Percentiles rank a stretch among this genome's conserved stretches.
Conservation (phyloP, 2,329 filamentous ascomycete species). For the Helminthosporium solani region DNA sequence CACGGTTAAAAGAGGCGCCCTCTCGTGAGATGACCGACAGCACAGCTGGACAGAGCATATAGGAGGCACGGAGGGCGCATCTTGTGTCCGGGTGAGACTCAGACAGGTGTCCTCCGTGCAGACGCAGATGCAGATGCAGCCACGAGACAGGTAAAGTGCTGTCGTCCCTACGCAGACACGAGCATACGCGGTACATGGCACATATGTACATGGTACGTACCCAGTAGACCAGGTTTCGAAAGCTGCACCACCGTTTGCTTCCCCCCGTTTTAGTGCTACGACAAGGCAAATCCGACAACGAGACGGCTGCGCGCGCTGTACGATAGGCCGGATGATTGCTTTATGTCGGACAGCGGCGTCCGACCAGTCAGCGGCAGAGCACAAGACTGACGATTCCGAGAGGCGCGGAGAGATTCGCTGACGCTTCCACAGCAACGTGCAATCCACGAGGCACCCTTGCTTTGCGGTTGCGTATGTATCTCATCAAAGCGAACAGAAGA, state of each 20-base stretch:
- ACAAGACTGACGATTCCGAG: conserved; percentile 6
- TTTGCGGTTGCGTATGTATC: background rate
- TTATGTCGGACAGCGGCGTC: conserved; percentile 8
- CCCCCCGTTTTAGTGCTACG: conserved; percentile 36
- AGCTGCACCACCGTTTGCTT: conserved; percentile 36
- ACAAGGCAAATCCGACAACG: conserved; percentile 2
- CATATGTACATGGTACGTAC: too few relatives aligned
- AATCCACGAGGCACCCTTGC: conserved; percentile 1
- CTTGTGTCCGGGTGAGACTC: conserved; percentile 18
- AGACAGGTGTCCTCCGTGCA: conserved; percentile 22
- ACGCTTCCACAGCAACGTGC: conserved; percentile 1
- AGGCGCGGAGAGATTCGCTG: conserved; percentile 1
- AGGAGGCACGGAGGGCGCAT: conserved; percentile 5
- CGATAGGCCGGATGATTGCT: conserved; percentile 11
- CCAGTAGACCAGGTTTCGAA: background rate
- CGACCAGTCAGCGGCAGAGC: conserved; percentile 28
- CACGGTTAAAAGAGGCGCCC: conserved; percentile 1
- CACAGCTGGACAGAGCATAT: conserved; percentile 9
- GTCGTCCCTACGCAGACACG: conserved; percentile 11
- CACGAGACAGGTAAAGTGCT: conserved; percentile 15
- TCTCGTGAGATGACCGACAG: too few relatives aligned
- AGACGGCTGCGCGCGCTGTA: background rate
- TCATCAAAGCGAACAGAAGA: background rate
- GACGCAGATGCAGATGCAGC: too few relatives aligned
- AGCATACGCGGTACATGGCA: too few relatives aligned